Base-by-base conservation (phyloP, 1,284 basidiomycete species). In the Cutaneotrichosporon sp. region DNA sequence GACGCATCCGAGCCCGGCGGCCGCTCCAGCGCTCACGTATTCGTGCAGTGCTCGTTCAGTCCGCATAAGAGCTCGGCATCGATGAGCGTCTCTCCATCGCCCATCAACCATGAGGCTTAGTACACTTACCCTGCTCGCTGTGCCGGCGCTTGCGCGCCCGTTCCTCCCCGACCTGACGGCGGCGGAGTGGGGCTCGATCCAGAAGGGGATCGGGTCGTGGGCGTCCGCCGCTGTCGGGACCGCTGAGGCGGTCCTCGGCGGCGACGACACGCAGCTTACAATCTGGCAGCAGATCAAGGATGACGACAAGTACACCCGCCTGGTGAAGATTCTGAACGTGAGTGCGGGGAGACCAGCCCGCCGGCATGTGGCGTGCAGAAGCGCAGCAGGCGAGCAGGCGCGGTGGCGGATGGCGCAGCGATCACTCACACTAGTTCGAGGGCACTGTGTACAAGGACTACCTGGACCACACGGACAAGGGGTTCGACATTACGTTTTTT, bases 401-500 rank as follows among this genome's bases (percentile, higher is more conserved):
- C n/a, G n/a, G n/a, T n/a, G n/a, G n/a, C n/a, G n/a, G n/a, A n/a
- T n/a, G n/a, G n/a, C n/a, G n/a, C n/a, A n/a, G n/a, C n/a, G n/a
- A n/a, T n/a, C n/a, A 29, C 41, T 44, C 25, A 47, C 43, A 1
- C 0, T 25, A 71, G 65, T 69, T 71, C 48, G 70, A 67, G 29
- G 63, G 62, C 7, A 57, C 65, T 20, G 58, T 67, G 2, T 62
- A 62, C 52, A 68, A 74, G 54, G 58, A 62, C n/a, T n/a, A n/a
- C 26, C 67, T 76, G 38, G 73, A 76, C 57, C 46, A 58, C 22
- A 39, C 22, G 10, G 64, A 70, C 57, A 63, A 64, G 41, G 57
- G 65, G 12, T 54, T 58, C 14, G 61, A 63, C 43, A 71, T 76
- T 57, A 77, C 75, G 25, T 76, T 77, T 66, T 75, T 77, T 57